These are phyloP conservation scores for Colletotrichum endophyticum DNA, from an alignment of 2,329 filamentous ascomycete genomes.

Conservation along the genomic window DNA sequence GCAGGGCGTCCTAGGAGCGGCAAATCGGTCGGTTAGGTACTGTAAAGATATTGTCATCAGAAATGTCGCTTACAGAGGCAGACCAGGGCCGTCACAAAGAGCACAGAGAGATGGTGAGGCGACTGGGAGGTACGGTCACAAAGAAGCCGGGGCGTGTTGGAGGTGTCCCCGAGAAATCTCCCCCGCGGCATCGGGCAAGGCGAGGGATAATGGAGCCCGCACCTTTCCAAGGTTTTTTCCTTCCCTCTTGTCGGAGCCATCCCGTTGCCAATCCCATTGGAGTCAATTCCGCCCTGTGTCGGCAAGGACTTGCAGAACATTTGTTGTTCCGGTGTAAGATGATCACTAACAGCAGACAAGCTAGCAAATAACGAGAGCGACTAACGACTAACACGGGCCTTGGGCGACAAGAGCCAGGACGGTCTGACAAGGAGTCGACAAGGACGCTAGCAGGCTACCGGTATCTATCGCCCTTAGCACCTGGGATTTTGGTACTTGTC, in stretches of 20 bases:
- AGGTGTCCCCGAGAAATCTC: slow-evolving; percentile 13
- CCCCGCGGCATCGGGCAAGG: background rate
- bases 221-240: background rate
- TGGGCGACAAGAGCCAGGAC: background rate
- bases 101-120: background rate
- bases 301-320: background rate
- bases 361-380: background rate
- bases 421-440: background rate
- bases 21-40: background rate
- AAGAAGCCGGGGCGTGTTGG: background rate
- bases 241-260: background rate
- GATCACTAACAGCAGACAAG: background rate
- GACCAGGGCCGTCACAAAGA: background rate
- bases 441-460: background rate
- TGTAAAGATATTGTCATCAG: background rate
- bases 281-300: background rate
- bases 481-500: background rate
- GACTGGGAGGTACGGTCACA: background rate
- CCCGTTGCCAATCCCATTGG: background rate
- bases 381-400: background rate
- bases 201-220: background rate
- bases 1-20: background rate
- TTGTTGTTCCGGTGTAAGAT: background rate
- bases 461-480: background rate
- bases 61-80: background rate